Conservation (phyloP, 2,329 filamentous ascomycete species). For the Zasmidium angulare region DNA sequence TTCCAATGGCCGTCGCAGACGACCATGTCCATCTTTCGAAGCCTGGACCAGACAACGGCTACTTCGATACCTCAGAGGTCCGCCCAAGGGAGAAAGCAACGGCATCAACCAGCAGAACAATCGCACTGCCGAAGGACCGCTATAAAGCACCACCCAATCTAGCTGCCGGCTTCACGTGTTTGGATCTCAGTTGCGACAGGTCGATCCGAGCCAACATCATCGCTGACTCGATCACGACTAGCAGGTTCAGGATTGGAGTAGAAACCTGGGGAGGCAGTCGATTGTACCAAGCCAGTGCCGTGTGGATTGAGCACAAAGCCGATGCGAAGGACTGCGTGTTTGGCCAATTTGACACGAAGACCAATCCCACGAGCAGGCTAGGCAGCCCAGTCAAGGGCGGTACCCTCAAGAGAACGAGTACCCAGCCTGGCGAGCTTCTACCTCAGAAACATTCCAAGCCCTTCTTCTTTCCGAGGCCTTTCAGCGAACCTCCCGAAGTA, state of each 20-base stretch:
- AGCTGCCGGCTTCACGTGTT: conserved; percentile 28
- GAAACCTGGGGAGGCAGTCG: conserved; percentile 29
- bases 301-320: conserved; percentile 33
- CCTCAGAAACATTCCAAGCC: conserved; percentile 22
- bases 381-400: background rate
- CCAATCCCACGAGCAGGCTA: background rate
- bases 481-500: conserved; percentile 24
- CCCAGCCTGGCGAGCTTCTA: background rate
- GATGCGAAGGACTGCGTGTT: conserved; percentile 30
- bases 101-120: conserved; percentile 25
- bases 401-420: background rate
- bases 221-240: conserved; percentile 25
- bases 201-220: conserved; percentile 30
- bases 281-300: conserved; percentile 25
- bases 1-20: background rate
- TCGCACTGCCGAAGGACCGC: conserved; percentile 26
- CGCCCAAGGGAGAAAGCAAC: conserved; percentile 17
- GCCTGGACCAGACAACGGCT: conserved; percentile 29
- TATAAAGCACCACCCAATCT: conserved; percentile 31
- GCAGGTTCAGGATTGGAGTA: conserved; percentile 24
- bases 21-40: conserved; percentile 4
- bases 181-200: conserved; percentile 26
- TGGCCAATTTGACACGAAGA: conserved; percentile 30
- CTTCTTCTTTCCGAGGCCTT: conserved; percentile 19
- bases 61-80: conserved; percentile 31